These are phyloP conservation scores for Cyclaneusma minus DNA, from an alignment of 2,329 filamentous ascomycete genomes.

Conservation along the genomic window DNA sequence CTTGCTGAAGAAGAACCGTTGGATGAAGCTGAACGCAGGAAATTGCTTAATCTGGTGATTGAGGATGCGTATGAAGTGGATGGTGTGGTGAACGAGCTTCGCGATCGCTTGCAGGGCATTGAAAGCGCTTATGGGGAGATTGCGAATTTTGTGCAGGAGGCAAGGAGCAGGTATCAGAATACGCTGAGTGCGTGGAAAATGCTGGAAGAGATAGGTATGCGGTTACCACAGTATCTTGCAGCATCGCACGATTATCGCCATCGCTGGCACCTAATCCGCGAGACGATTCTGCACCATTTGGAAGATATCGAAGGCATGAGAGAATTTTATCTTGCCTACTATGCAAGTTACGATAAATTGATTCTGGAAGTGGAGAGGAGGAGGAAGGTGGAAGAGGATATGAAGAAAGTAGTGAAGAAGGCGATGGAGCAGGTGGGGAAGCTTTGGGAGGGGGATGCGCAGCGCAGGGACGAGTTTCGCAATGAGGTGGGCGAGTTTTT, in stretches of 20 bases:
- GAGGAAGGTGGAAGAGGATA: slow-evolving; percentile 54
- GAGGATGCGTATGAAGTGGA: slow-evolving; percentile 54
- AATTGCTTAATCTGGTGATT: slow-evolving; percentile 70
- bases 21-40: slow-evolving; percentile 57
- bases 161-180: slow-evolving; percentile 37
- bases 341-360: slow-evolving; percentile 68
- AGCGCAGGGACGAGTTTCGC: slow-evolving; percentile 62
- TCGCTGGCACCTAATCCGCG: slow-evolving; percentile 61
- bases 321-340: slow-evolving; percentile 77
- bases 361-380: slow-evolving; percentile 72
- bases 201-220: slow-evolving; percentile 50
- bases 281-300: slow-evolving; percentile 51
- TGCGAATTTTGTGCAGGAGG: slow-evolving; percentile 41
- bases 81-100: slow-evolving; percentile 55
- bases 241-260: slow-evolving; percentile 47
- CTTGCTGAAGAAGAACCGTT: slow-evolving; percentile 48
- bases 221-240: slow-evolving; percentile 48
- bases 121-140: slow-evolving; percentile 53
- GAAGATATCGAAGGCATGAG: slow-evolving; percentile 63
- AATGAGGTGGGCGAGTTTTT: slow-evolving; percentile 74
- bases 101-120: slow-evolving; percentile 62
- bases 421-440: slow-evolving; percentile 63
- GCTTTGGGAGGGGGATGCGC: slow-evolving; percentile 57
- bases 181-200: slow-evolving; percentile 48
- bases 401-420: slow-evolving; percentile 60